Conservation (phyloP, 2,329 filamentous ascomycete species). For the Hymenoscyphus fructigenus region DNA sequence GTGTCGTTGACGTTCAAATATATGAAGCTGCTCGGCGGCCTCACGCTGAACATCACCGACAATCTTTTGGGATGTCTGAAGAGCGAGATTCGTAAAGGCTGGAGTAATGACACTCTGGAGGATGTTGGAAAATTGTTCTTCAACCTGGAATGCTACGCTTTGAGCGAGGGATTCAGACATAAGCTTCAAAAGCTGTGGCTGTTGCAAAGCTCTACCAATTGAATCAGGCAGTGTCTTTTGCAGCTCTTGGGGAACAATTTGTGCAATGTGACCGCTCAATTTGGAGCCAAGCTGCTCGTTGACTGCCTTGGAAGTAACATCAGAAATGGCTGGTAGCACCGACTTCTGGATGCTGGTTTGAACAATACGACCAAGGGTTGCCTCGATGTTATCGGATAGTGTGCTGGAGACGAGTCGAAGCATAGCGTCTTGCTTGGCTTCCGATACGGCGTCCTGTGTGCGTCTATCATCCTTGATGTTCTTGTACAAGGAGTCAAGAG, state of each 20-base stretch:
- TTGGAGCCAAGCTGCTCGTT: constrained; percentile 69
- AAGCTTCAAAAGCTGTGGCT: constrained; percentile 68
- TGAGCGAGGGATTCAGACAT: constrained; percentile 72
- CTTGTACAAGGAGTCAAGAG: constrained; percentile 60
- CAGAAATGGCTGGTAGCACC: constrained; percentile 72
- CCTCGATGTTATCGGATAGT: constrained; percentile 67
- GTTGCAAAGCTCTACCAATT: constrained; percentile 67
- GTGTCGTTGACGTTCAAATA: constrained; percentile 33
- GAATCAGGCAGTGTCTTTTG: constrained; percentile 67
- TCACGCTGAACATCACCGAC: constrained; percentile 67
- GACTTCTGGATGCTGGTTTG: constrained; percentile 66
- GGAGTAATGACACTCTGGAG: constrained; percentile 66
- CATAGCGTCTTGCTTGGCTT: constrained; percentile 68
- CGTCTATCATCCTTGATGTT: constrained; percentile 67
- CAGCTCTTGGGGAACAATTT: constrained; percentile 59
- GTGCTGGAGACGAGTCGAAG: constrained; percentile 68
- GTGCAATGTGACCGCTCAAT: constrained; percentile 43
- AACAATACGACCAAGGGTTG: constrained; percentile 46
- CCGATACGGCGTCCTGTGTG: constrained; percentile 59
- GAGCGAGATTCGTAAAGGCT: constrained; percentile 62
- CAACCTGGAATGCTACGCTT: constrained; percentile 65
- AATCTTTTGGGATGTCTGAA: constrained; percentile 66
- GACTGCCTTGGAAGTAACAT: constrained; percentile 65
- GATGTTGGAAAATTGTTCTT: constrained; percentile 63
- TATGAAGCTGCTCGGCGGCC: constrained; percentile 35